These are phyloP conservation scores for Mycena rosella DNA, from an alignment of 768 basidiomycete genomes.

Conservation along the genomic window DNA sequence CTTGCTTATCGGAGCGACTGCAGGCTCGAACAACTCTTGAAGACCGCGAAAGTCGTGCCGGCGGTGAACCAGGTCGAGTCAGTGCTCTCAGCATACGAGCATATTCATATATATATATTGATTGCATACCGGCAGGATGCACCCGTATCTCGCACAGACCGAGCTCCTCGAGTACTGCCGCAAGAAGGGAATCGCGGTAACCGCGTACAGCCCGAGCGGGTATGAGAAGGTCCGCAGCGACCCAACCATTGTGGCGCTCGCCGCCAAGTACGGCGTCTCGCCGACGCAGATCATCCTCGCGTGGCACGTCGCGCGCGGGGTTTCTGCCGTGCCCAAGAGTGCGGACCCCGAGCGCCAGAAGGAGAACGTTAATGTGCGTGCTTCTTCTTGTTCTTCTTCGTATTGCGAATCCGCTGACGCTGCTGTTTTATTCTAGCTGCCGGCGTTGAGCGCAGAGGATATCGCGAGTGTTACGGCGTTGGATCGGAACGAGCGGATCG, in stretches of 20 bases:
- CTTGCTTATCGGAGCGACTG: neutral
- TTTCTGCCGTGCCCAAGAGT: conserved; percentile 62
- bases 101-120: no score
- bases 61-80: conserved; percentile 65
- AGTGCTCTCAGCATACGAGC: no score
- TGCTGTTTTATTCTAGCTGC: conserved; percentile 2
- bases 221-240: conserved; percentile 60
- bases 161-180: conserved; percentile 61
- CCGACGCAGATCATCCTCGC: conserved; percentile 63
- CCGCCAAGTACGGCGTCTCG: conserved; percentile 60
- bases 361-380: conserved; percentile 61
- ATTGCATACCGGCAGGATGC: conserved; percentile 51
- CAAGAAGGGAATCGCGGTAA: conserved; percentile 61
- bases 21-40: conserved; percentile 56
- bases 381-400: neutral
- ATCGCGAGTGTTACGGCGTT: conserved; percentile 17
- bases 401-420: no score
- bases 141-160: conserved; percentile 65
- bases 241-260: conserved; percentile 58
- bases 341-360: conserved; percentile 59
- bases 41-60: conserved; percentile 57
- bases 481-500: conserved; percentile 14
- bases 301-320: conserved; percentile 64
- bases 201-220: conserved; percentile 64
- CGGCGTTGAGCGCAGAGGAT: conserved; percentile 19